phyloP scores from a whole-genome alignment of 2,329 filamentous ascomycete species.

The Verticillium dahliae region DNA sequence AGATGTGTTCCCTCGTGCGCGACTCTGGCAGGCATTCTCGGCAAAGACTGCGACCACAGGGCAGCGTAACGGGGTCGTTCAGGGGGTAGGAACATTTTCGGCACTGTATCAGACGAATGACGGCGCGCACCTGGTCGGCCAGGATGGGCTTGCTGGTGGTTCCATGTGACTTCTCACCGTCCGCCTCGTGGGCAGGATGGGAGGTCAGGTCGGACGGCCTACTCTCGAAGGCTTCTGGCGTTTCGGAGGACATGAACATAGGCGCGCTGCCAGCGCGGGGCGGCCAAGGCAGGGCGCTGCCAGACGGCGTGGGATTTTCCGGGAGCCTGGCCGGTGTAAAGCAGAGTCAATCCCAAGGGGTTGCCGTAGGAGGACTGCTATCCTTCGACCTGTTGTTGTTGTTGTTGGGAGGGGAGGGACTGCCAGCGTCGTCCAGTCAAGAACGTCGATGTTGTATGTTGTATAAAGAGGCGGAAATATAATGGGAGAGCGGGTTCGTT shows the following conservation, averaged over 20 bases:
- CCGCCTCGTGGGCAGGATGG: constrained; percentile 9
- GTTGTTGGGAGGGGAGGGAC: neutral
- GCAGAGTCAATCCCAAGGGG: neutral
- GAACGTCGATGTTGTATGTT: too few relatives aligned
- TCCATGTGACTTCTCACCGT: constrained; percentile 10
- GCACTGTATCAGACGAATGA: constrained; percentile 75
- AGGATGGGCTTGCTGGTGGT: constrained; percentile 8
- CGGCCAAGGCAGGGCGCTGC: constrained; percentile 1
- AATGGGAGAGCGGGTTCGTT: neutral
- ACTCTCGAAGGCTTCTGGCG: constrained; percentile 13
- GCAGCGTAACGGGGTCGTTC: constrained; percentile 63
- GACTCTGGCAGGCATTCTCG: constrained; percentile 64
- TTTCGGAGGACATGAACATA: constrained; percentile 15
- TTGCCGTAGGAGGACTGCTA: neutral
- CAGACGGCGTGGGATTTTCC: neutral
- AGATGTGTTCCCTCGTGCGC: constrained; percentile 61
- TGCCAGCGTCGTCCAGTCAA: too few relatives aligned
- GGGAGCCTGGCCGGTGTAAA: neutral
- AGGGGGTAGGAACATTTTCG: constrained; percentile 64
- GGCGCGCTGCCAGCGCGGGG: constrained; percentile 8
- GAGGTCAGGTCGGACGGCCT: constrained; percentile 12
- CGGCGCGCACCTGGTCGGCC: constrained; percentile 49
- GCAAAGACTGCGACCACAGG: constrained; percentile 77
- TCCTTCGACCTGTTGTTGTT: neutral
- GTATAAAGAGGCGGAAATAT: too few relatives aligned